Evolutionary conservation across 257 asterid genomes (phyloP).

Genomic region (Echium plantagineum): DNA sequence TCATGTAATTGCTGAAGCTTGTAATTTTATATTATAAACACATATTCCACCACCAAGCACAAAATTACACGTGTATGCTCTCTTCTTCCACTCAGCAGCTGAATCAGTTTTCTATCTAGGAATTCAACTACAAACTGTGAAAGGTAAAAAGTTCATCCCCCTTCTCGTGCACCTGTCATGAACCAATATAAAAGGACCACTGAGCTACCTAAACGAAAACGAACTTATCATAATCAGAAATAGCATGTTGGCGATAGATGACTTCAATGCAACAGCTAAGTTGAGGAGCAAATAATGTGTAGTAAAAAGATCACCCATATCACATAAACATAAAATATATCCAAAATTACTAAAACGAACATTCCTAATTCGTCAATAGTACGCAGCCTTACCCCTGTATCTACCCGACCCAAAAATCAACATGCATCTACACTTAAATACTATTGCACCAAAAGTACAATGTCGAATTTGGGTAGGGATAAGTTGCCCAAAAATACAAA

Average conservation of each 20-base stretch:
- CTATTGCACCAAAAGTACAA: too few species aligned
- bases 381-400: too few species aligned
- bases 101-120: not conserved
- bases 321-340: too few species aligned
- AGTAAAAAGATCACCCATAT: not conserved
- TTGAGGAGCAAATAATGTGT: not conserved
- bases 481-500: too few species aligned
- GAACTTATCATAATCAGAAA: not conserved
- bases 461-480: too few species aligned
- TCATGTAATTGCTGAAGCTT: not conserved
- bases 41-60: not conserved
- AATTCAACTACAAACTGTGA: not conserved
- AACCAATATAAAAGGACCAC: not conserved
- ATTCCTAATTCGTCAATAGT: too few species aligned
- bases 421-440: too few species aligned
- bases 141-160: not conserved
- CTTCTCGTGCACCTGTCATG: not conserved
- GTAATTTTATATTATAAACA: not conserved
- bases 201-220: not conserved
- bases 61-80: not conserved
- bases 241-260: not conserved
- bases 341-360: too few species aligned
- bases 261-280: not conserved
- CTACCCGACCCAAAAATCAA: too few species aligned
- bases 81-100: not conserved